phyloP scores from a whole-genome alignment of 2,329 filamentous ascomycete species.

The Fusarium pseudonygamai region DNA sequence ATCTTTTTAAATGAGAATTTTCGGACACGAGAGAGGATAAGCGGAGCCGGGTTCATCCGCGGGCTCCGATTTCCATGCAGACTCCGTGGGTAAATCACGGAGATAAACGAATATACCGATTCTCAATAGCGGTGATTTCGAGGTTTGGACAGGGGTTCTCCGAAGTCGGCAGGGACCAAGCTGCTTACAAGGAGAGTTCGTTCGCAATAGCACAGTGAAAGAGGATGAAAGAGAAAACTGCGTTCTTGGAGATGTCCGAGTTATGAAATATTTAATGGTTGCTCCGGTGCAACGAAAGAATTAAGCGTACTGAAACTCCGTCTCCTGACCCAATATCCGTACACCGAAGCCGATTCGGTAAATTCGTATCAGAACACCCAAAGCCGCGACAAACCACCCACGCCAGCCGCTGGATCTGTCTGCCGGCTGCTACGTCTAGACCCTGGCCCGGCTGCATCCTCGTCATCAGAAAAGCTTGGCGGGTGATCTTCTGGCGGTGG shows the following conservation, averaged over 20 bases:
- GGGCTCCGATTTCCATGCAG: not conserved
- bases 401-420: not conserved
- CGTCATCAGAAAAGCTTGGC: not conserved
- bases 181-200: not conserved
- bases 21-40: not conserved
- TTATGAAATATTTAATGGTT: not conserved
- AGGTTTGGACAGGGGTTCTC: not conserved
- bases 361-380: not conserved
- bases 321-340: not conserved
- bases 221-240: fast-evolving
- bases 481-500: not conserved
- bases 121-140: not conserved
- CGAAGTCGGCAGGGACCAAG: not conserved
- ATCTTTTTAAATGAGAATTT: not conserved
- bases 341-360: not conserved
- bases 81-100: not conserved
- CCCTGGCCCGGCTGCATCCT: not conserved
- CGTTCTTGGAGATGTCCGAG: fast-evolving
- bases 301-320: not conserved
- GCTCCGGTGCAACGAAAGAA: no score
- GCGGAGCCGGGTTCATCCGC: not conserved
- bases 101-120: not conserved
- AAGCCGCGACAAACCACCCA: not conserved
- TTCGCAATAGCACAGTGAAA: not conserved
- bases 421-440: not conserved